Conservation (phyloP, 1,284 basidiomycete genomes). For the Sparassis latifolia region DNA sequence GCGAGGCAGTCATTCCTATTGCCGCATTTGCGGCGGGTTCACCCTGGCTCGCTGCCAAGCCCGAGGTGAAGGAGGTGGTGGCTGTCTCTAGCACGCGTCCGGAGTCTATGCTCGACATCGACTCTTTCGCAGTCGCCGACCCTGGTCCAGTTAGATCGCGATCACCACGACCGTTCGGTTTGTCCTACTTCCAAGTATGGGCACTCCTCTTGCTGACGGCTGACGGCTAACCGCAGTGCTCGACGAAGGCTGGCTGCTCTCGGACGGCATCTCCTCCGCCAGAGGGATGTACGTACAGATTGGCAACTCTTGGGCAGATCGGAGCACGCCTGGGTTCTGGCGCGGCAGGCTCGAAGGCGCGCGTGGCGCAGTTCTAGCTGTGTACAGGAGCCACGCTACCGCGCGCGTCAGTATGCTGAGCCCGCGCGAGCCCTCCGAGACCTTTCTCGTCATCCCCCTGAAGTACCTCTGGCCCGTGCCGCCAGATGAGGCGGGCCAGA, state of each 20-base stretch:
- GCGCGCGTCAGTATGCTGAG: slow-evolving; percentile 13
- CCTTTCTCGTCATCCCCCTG: slow-evolving; percentile 10
- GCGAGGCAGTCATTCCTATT: no score
- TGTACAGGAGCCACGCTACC: slow-evolving; percentile 14
- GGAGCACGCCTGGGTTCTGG: slow-evolving; percentile 9
- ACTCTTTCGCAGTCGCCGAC: no score
- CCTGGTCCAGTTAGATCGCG: no score
- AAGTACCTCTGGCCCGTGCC: slow-evolving; percentile 10
- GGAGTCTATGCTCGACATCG: no score
- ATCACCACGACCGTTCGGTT: no score
- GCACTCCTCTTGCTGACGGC: no score
- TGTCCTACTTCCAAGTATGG: no score
- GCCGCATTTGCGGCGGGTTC: no score
- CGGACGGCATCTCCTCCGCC: slow-evolving; percentile 6
- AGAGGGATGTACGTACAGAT: slow-evolving; percentile 12
- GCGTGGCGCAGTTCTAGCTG: slow-evolving; percentile 12
- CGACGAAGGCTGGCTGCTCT: slow-evolving; percentile 9
- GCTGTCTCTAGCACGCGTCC: no score
- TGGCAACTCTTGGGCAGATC: slow-evolving; percentile 2
- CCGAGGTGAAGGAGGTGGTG: no score
- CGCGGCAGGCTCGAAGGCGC: slow-evolving; percentile 15
- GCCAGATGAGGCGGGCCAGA: slow-evolving; percentile 9
- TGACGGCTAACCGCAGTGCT: not conserved
- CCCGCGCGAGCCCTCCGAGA: slow-evolving; percentile 2
- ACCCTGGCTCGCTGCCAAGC: no score